phyloP scores from a whole-genome alignment of 805 yeast genomes.

The Yamadazyma tumulicola region DNA sequence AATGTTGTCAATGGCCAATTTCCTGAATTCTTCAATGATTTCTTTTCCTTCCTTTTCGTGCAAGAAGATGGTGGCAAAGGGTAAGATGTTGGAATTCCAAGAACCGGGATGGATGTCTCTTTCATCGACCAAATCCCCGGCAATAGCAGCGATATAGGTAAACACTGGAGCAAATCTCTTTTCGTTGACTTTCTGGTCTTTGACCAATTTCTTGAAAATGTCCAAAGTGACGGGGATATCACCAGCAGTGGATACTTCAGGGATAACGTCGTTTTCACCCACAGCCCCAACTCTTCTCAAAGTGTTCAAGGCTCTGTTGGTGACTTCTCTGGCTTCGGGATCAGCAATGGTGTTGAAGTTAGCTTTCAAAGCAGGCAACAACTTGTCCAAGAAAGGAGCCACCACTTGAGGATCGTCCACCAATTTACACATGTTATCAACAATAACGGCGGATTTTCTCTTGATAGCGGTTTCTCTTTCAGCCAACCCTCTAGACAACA shows the following conservation, averaged over 20 bases:
- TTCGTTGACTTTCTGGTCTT: constrained; percentile 57
- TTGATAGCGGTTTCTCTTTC: constrained; percentile 99
- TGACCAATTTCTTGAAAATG: constrained; percentile 72
- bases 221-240: constrained; percentile 82
- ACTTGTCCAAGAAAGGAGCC: constrained; percentile 96
- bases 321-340: constrained; percentile 99
- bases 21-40: constrained; percentile 86
- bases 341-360: constrained; percentile 97
- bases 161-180: constrained; percentile 76
- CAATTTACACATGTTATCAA: constrained; percentile 99
- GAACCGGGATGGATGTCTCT: constrained; percentile 85
- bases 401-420: constrained; percentile 99
- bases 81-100: constrained; percentile 86
- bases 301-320: constrained; percentile 94
- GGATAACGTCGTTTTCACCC: constrained; percentile 82
- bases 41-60: constrained; percentile 91
- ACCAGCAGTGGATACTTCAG: constrained; percentile 99
- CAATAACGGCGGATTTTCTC: constrained; percentile 99
- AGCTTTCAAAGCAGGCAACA: constrained; percentile 93
- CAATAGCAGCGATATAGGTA: constrained; percentile 88
- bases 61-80: constrained; percentile 93
- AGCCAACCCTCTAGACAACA: constrained; percentile 98
- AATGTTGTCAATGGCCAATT: constrained; percentile 95
- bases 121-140: constrained; percentile 99
- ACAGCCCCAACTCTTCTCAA: constrained; percentile 99